Conservation (phyloP, 176 grass and related monocot genomes). For the Avena atlantica region DNA sequence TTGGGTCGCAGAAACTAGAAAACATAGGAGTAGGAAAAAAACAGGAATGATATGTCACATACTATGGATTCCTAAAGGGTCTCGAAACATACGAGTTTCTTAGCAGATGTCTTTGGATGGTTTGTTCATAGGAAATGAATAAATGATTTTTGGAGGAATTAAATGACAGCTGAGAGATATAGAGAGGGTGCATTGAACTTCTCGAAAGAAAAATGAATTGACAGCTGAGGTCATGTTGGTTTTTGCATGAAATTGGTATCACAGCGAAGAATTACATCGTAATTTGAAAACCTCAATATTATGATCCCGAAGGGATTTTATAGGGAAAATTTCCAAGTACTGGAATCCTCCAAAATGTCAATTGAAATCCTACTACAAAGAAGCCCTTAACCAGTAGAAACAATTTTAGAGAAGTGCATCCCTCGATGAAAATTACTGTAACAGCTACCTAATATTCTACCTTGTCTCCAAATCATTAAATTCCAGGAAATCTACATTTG, state of each 20-base stretch:
- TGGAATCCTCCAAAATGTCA: not conserved
- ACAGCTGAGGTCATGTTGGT: not conserved
- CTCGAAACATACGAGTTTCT: not conserved
- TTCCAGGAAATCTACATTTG: conserved; percentile 1
- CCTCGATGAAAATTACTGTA: conserved; percentile 6
- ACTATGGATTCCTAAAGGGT: conserved; percentile 1
- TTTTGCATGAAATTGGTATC: not conserved
- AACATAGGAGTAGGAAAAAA: not conserved
- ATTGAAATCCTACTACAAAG: not conserved
- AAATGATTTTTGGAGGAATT: not conserved
- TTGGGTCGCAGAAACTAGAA: not conserved
- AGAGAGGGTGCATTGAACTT: not conserved
- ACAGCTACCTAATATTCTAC: conserved; percentile 29
- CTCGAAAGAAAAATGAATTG: not conserved
- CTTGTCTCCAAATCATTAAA: conserved; percentile 32
- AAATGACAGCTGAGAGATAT: not conserved
- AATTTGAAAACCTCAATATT: conserved; percentile 3
- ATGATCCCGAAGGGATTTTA: not conserved
- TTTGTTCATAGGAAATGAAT: not conserved
- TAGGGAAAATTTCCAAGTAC: not conserved
- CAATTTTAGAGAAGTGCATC: conserved; percentile 12
- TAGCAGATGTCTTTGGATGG: not conserved
- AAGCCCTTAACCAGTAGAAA: not conserved
- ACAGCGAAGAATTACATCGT: not conserved
- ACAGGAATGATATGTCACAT: not conserved